These are phyloP conservation scores for Deakozyma indianensis DNA, from an alignment of 805 yeast species.

Conservation along the genomic window DNA sequence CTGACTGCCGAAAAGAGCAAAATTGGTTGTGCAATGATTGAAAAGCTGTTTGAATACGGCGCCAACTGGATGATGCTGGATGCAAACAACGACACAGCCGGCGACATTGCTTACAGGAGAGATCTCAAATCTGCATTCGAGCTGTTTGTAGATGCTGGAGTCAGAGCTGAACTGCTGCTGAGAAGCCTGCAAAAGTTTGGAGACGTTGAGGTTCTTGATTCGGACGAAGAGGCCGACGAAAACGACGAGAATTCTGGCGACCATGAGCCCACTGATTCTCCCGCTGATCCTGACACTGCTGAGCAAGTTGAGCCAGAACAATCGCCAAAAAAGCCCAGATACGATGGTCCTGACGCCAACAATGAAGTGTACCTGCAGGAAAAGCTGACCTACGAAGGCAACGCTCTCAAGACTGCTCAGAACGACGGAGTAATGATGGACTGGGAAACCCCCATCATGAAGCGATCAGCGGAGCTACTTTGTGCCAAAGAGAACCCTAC, in stretches of 20 bases:
- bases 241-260: constrained; percentile 9
- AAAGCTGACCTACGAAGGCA: constrained; percentile 49
- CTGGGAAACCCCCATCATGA: constrained; percentile 83
- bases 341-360: constrained; percentile 19
- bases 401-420: constrained; percentile 57
- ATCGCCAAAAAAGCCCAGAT: constrained; percentile 4
- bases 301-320: constrained; percentile 4
- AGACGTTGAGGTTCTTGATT: constrained; percentile 25
- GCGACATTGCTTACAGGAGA: constrained; percentile 55
- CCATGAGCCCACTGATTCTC: constrained; percentile 6
- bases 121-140: constrained; percentile 32
- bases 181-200: constrained; percentile 37
- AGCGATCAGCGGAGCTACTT: constrained; percentile 62
- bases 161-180: constrained; percentile 70
- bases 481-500: constrained; percentile 29
- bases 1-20: constrained; percentile 3
- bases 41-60: constrained; percentile 61
- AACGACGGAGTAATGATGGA: constrained; percentile 96
- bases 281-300: constrained; percentile 5
- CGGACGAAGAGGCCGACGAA: constrained; percentile 12
- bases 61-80: constrained; percentile 86
- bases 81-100: constrained; percentile 63
- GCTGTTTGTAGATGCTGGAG: constrained; percentile 66
- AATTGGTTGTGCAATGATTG: constrained; percentile 41
- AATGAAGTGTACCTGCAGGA: constrained; percentile 53